Percentiles rank a stretch among this genome's conserved stretches.
phyloP scores from a whole-genome alignment of 2,329 filamentous ascomycete genomes.

The Didymella glomerata region DNA sequence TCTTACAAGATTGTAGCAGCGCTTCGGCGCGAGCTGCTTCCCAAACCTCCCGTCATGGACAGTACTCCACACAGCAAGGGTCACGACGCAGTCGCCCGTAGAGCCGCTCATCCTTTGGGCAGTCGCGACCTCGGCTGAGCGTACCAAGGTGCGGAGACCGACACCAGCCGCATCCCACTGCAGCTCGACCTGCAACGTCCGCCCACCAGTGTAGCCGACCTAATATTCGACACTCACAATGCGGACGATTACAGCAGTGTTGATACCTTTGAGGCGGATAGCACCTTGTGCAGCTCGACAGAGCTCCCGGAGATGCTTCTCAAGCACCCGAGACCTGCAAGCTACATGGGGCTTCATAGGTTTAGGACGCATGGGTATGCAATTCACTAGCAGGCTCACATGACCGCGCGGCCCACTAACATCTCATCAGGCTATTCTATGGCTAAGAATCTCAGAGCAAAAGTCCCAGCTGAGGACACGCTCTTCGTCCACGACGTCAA shows the following conservation, averaged over 20 bases:
- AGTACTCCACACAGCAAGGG: neutral
- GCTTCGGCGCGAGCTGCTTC: slow-evolving; percentile 7
- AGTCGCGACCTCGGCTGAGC: slow-evolving; percentile 47
- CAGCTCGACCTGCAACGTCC: slow-evolving; percentile 29
- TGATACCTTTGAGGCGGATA: slow-evolving; percentile 40
- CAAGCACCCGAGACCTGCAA: slow-evolving; percentile 53
- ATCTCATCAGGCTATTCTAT: slow-evolving; percentile 69
- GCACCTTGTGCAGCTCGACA: slow-evolving; percentile 28
- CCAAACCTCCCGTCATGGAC: neutral
- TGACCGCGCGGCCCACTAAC: slow-evolving; percentile 32
- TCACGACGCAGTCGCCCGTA: neutral
- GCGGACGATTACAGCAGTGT: slow-evolving; percentile 41
- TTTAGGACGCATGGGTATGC: slow-evolving; percentile 60
- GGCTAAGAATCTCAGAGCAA: slow-evolving; percentile 74
- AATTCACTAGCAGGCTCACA: slow-evolving; percentile 23
- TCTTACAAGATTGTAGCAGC: slow-evolving; percentile 7
- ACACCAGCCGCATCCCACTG: slow-evolving; percentile 38
- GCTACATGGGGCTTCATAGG: slow-evolving; percentile 61
- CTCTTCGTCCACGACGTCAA: slow-evolving; percentile 74
- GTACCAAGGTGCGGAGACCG: slow-evolving; percentile 43
- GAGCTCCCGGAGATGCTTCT: slow-evolving; percentile 53
- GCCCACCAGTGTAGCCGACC: slow-evolving; percentile 24
- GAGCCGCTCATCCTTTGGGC: slow-evolving; percentile 14
- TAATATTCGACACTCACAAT: slow-evolving; percentile 34
- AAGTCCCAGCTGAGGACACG: slow-evolving; percentile 69